Percentiles rank a stretch among this genome's conserved stretches.
Evolutionary conservation across 257 asterid genomes (phyloP).

Genomic region (Solanum peruvianum): DNA sequence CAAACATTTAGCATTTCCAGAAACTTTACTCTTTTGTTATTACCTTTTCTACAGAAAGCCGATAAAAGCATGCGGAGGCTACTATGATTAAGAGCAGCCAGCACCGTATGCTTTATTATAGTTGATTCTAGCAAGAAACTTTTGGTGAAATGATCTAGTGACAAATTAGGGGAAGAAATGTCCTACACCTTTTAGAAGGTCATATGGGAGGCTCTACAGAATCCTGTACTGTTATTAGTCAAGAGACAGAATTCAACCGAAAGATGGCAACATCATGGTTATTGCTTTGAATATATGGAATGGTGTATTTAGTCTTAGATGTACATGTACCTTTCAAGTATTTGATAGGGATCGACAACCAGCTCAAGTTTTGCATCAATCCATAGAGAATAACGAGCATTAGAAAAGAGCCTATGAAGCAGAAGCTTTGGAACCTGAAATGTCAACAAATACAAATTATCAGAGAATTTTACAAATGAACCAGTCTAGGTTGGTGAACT

Average conservation of each 20-base stretch:
- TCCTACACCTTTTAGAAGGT: background rate
- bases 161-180: background rate
- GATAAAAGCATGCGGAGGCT: background rate
- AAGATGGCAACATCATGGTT: background rate
- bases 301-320: background rate
- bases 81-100: background rate
- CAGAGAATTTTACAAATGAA: background rate
- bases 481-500: background rate
- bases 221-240: background rate
- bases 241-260: background rate
- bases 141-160: background rate
- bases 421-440: slow-evolving; percentile 85
- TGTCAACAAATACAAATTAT: background rate
- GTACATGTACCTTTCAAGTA: slow-evolving; percentile 86
- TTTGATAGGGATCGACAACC: slow-evolving; percentile 81
- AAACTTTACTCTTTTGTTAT: background rate
- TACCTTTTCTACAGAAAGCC: background rate
- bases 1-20: background rate
- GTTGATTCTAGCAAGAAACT: background rate
- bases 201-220: background rate
- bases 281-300: background rate
- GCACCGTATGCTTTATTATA: background rate
- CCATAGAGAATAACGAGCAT: slow-evolving; percentile 83
- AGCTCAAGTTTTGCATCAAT: slow-evolving; percentile 93
- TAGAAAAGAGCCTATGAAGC: slow-evolving; percentile 83